Base-by-base conservation (phyloP, 2,329 filamentous ascomycete species). In the Lasiodiplodia sp. region DNA sequence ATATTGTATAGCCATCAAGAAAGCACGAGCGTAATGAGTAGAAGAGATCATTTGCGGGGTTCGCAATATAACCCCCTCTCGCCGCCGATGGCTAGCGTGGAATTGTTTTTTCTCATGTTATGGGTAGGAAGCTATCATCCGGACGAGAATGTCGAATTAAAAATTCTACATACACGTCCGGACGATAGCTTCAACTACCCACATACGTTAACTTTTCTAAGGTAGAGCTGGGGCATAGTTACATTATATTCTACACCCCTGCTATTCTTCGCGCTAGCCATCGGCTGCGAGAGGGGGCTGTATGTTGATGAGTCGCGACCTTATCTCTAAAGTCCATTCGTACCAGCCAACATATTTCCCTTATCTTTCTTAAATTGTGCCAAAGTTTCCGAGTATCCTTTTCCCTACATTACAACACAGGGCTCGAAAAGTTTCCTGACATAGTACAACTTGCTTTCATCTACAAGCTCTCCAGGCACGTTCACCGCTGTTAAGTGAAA, bases 21-120 rank as follows among this genome's bases (percentile, higher is more conserved):
- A 11, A n/a, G 44, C 44, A 53, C 21, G 25, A 53, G 25, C 25
- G 51, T 53, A 53, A 53, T 53, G 23, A 53, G 51, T 28, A 53
- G 25, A 47, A 53, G 25, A 47, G n/a, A 47, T 18, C 44, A 5
- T 47, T n/a, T 21, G 44, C 44, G n/a, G n/a, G 7, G n/a, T 47
- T 16, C 10, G 18, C 18, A n/a, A 47, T 8, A 47, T 23, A 23
- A 2, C 23, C 23, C 23, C 23, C 23, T 23, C 23, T 23, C 23
- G 2, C 23, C 23, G 23, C 23, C 23, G 23, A 23, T 23, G 23
- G 23, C 23, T 23, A 23, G 23, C 23, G 23, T 23, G 23, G 23
- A 23, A 1, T 23, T 23, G 23, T 23, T 23, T 23, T 23, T 23
- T 23, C 23, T 23, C 23, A 23, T 23, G 23, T 23, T 23, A 23